Evolutionary conservation across 768 basidiomycete genomes (phyloP).

Genomic region (Serendipita vermifera): DNA sequence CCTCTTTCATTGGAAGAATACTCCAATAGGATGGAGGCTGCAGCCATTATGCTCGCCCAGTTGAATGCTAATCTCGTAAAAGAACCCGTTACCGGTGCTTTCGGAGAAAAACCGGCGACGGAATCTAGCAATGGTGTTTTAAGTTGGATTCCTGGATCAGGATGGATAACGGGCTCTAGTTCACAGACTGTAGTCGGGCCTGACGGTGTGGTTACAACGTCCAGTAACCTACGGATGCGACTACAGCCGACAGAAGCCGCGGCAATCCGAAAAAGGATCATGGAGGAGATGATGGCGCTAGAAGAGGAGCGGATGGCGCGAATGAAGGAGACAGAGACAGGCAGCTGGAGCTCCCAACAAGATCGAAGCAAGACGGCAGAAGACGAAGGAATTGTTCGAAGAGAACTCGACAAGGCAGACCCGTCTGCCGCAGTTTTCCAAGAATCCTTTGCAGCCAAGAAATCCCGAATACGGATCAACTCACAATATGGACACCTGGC

Average conservation of each 20-base stretch:
- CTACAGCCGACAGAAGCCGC: constrained; percentile 74
- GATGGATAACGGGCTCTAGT: constrained; percentile 31
- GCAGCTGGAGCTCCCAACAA: constrained; percentile 19
- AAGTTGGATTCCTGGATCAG: constrained; percentile 44
- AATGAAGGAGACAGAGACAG: constrained; percentile 38
- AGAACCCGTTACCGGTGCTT: constrained; percentile 31
- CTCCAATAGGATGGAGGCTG: constrained; percentile 95
- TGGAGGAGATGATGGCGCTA: constrained; percentile 95
- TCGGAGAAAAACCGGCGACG: constrained; percentile 14
- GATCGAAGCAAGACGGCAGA: constrained; percentile 46
- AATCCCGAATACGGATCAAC: constrained; percentile 82
- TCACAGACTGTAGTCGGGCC: constrained; percentile 12
- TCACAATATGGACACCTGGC: constrained; percentile 96
- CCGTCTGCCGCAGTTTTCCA: constrained; percentile 92
- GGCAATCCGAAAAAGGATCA: constrained; percentile 86
- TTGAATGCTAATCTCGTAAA: constrained; percentile 68
- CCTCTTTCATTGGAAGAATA: constrained; percentile 84
- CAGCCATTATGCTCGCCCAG: constrained; percentile 96
- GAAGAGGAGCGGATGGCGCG: constrained; percentile 95
- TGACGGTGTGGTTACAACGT: constrained; percentile 20
- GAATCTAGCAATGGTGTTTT: constrained; percentile 24
- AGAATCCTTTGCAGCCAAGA: constrained; percentile 91
- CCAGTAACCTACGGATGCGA: constrained; percentile 43
- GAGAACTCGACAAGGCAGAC: constrained; percentile 88
- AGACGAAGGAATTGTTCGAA: constrained; percentile 86